Conservation (phyloP, 441 rosid species). For the Rhodomyrtus psidioides region DNA sequence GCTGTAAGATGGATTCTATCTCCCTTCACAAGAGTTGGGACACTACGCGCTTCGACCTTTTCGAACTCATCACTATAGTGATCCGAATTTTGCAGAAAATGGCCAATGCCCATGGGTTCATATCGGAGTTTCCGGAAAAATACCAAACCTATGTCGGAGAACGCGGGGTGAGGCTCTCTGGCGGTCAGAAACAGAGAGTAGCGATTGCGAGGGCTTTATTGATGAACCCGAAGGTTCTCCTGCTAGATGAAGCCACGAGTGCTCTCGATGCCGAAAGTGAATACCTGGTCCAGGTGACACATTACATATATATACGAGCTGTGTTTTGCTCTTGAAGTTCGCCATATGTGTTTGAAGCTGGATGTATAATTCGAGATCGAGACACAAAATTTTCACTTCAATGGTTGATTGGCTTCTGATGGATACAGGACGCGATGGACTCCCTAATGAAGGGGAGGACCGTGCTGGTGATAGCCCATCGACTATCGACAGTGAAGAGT, state of each 20-base stretch:
- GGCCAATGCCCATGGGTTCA: slow-evolving; percentile 92
- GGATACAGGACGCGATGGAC: slow-evolving; percentile 71
- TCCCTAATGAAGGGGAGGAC: slow-evolving; percentile 89
- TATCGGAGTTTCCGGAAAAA: slow-evolving; percentile 67
- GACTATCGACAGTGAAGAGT: slow-evolving; percentile 75
- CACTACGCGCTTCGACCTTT: not conserved
- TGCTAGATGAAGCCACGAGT: slow-evolving; percentile 94
- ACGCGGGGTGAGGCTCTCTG: slow-evolving; percentile 83
- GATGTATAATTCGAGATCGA: not conserved
- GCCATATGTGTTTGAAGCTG: not conserved
- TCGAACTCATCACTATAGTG: not conserved
- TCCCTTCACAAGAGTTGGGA: not conserved
- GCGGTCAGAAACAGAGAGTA: slow-evolving; percentile 88
- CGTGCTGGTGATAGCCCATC: slow-evolving; percentile 84
- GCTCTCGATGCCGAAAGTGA: slow-evolving; percentile 95
- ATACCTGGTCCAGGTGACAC: slow-evolving; percentile 75
- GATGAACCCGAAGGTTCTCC: slow-evolving; percentile 77
- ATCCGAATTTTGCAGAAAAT: slow-evolving; percentile 54
- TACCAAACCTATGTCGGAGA: slow-evolving; percentile 75
- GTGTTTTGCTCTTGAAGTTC: not conserved
- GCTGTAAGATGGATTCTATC: slow-evolving; percentile 36
- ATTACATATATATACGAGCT: not conserved
- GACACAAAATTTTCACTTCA: not conserved
- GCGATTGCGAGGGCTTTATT: slow-evolving; percentile 90
- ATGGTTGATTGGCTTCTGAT: not conserved